Conservation (phyloP, 2,329 filamentous ascomycete genomes). For the Aspergillus melleus region DNA sequence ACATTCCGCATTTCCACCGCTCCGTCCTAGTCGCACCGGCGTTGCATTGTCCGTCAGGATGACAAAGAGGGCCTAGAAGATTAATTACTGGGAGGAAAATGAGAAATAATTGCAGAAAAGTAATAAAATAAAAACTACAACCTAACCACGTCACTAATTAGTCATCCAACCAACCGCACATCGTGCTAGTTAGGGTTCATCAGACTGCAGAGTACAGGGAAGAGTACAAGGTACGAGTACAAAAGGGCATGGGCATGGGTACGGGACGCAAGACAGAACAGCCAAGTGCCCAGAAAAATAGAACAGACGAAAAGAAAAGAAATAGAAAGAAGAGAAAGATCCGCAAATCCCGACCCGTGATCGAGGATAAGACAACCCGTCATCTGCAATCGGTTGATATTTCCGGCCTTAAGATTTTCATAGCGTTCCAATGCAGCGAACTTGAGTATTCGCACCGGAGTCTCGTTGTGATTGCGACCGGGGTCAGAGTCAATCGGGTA, state of each 20-base stretch:
- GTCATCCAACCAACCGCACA: not conserved
- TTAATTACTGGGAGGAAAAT: not conserved
- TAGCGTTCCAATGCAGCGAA: not conserved
- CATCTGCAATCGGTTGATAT: slow-evolving; percentile 4
- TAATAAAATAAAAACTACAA: not conserved
- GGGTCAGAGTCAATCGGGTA: not conserved
- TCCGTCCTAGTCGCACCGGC: not conserved
- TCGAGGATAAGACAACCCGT: not conserved
- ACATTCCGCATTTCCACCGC: not conserved
- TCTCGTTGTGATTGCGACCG: not conserved
- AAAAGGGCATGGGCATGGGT: not conserved
- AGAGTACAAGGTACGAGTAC: too few relatives aligned
- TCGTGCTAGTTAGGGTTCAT: not conserved
- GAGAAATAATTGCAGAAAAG: not conserved
- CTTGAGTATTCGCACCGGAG: not conserved
- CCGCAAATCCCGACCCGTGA: not conserved
- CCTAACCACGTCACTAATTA: not conserved
- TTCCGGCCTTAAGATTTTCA: not conserved
- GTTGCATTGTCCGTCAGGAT: not conserved
- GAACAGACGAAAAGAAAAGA: not conserved
- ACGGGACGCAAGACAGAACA: not conserved
- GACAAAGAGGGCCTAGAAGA: not conserved
- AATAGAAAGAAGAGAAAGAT: not conserved
- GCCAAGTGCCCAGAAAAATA: not conserved
- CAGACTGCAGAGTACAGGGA: not conserved